Evolutionary conservation across 2,329 filamentous ascomycete species (phyloP).

Genomic region (Aspergillus ruber): DNA sequence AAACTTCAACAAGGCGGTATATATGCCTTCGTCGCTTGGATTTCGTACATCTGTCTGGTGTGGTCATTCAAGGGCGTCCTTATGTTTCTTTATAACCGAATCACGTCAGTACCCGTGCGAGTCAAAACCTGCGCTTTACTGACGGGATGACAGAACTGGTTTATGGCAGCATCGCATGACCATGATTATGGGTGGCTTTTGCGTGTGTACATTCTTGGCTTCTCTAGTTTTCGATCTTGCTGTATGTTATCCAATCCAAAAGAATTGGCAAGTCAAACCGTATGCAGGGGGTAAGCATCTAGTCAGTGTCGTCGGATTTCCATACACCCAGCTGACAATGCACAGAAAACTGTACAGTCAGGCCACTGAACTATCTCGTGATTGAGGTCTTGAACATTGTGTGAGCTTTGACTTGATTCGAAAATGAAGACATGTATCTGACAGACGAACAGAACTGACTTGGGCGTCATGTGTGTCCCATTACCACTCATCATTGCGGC

Average conservation of each 20-base stretch:
- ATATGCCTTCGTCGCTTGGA: slow-evolving; percentile 12
- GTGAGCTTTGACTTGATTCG: slow-evolving; percentile 2
- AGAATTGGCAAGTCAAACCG: slow-evolving; percentile 14
- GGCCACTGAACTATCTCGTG: slow-evolving; percentile 10
- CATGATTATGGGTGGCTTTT: slow-evolving; percentile 1
- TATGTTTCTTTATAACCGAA: slow-evolving; percentile 11
- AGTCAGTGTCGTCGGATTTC: too few species aligned
- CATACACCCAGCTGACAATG: background rate
- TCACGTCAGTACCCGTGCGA: slow-evolving; percentile 8
- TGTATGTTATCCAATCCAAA: slow-evolving; percentile 8
- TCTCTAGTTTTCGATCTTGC: slow-evolving; percentile 11
- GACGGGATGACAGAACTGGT: slow-evolving; percentile 6
- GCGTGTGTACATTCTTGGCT: slow-evolving; percentile 6
- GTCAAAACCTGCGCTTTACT: background rate
- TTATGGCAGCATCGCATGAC: slow-evolving; percentile 13
- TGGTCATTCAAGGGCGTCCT: slow-evolving; percentile 14
- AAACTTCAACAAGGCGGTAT: slow-evolving; percentile 7
- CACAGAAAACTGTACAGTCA: slow-evolving; percentile 14
- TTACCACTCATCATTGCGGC: slow-evolving; percentile 13
- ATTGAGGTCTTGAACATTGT: slow-evolving; percentile 13
- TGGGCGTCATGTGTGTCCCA: slow-evolving; percentile 12
- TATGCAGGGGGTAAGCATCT: slow-evolving; percentile 9
- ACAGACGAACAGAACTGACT: slow-evolving; percentile 9
- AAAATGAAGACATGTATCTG: background rate
- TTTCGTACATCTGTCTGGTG: slow-evolving; percentile 13